phyloP scores from a whole-genome alignment of 441 rosid species.

The Gossypium schwendimanii region DNA sequence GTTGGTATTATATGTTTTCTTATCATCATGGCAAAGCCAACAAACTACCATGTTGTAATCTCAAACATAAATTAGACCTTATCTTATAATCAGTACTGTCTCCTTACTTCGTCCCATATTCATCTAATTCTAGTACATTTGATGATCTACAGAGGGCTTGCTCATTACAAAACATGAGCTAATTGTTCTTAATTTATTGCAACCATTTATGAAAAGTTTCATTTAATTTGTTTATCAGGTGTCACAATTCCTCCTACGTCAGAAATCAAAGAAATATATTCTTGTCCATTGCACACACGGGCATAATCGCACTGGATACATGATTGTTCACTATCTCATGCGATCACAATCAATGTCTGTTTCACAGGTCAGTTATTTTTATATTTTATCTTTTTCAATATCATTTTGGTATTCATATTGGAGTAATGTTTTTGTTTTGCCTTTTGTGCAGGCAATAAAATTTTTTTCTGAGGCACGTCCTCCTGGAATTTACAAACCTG shows the following conservation, averaged over 20 bases:
- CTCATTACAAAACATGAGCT: neutral
- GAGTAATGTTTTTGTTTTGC: constrained; percentile 14
- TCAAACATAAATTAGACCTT: neutral
- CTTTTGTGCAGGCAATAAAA: constrained; percentile 64
- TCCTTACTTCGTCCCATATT: neutral
- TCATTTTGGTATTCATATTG: neutral
- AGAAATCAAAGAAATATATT: constrained; percentile 70
- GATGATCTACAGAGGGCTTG: neutral
- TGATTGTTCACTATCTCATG: constrained; percentile 94
- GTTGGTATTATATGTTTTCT: neutral
- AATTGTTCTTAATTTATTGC: neutral
- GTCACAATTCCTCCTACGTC: constrained; percentile 59
- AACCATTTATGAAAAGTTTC: neutral
- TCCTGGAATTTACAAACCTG: constrained; percentile 96
- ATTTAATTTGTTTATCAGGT: constrained; percentile 40
- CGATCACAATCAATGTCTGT: constrained; percentile 76
- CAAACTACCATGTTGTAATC: neutral
- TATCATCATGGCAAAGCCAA: neutral
- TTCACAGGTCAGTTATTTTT: constrained; percentile 47
- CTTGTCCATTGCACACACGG: constrained; percentile 99
- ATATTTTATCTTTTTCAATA: neutral
- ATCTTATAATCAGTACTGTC: neutral
- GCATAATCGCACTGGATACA: constrained; percentile 94
- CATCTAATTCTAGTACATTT: constrained; percentile 6
- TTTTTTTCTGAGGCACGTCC: constrained; percentile 84